A percentile compares a stretch with the other conserved stretches of the same genome.
phyloP scores from a whole-genome alignment of 1,284 basidiomycete species.

The Fistulina hepatica region DNA sequence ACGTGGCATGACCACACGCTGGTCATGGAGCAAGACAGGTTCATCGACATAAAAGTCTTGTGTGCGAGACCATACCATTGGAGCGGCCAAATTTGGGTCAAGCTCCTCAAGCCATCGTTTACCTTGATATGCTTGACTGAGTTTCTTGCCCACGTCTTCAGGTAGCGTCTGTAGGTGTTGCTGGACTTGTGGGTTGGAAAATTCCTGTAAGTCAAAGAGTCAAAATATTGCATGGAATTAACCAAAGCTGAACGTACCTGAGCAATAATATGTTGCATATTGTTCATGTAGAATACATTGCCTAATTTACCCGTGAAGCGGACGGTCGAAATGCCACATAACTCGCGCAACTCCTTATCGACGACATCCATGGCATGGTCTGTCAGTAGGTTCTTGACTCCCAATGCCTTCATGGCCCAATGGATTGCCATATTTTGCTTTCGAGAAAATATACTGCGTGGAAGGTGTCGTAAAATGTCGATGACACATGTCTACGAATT shows the following conservation, averaged over 20 bases:
- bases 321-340: constrained; percentile 22
- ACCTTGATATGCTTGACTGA: constrained; percentile 18
- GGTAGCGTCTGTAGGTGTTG: constrained; percentile 19
- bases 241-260: constrained; percentile 16
- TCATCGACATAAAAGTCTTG: constrained; percentile 24
- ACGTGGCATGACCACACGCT: constrained; percentile 17
- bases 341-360: constrained; percentile 17
- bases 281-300: constrained; percentile 23
- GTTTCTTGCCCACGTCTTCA: constrained; percentile 16
- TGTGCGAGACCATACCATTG: constrained; percentile 18
- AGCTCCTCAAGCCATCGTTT: constrained; percentile 18
- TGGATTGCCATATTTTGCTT: constrained; percentile 24
- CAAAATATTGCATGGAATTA: neutral
- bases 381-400: constrained; percentile 23
- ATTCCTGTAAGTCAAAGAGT: constrained; percentile 18
- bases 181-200: constrained; percentile 19
- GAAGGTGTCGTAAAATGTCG: constrained; percentile 26
- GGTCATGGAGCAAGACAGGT: constrained; percentile 17
- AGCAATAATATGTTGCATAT: constrained; percentile 19
- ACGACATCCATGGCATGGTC: constrained; percentile 20
- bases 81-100: constrained; percentile 13
- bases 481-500: constrained; percentile 22
- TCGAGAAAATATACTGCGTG: constrained; percentile 24
- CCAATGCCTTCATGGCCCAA: constrained; percentile 22
- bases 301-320: constrained; percentile 22